Evolutionary conservation across 345 rosid species (phyloP).

Genomic region (Camelina neglecta): DNA sequence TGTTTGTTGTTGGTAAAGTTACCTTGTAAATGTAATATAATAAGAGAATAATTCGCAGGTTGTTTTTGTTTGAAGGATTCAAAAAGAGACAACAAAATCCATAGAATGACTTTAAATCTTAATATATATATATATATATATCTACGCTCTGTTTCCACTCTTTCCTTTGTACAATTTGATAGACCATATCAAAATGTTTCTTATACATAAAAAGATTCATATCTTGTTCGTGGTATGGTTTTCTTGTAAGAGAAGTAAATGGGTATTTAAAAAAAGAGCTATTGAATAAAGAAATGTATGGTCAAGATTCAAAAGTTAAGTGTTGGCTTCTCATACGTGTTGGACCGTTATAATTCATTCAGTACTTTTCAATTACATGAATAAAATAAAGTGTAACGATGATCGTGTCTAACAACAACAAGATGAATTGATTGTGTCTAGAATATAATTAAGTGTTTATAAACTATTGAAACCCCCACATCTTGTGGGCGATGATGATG

Average conservation of each 20-base stretch:
- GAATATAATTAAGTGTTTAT: background rate
- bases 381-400: constrained; percentile 30
- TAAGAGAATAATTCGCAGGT: constrained; percentile 44
- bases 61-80: constrained; percentile 25
- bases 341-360: background rate
- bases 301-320: constrained; percentile 24
- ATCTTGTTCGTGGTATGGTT: constrained; percentile 1
- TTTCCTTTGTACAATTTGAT: constrained; percentile 16
- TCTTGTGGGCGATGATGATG: constrained; percentile 9
- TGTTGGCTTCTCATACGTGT: constrained; percentile 14
- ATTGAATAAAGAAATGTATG: background rate
- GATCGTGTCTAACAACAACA: constrained; percentile 27
- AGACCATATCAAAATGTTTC: background rate
- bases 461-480: constrained; percentile 24
- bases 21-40: constrained; percentile 51
- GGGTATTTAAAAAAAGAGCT: background rate
- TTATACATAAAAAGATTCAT: background rate
- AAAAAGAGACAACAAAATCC: constrained; percentile 10
- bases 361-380: background rate
- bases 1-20: constrained; percentile 35
- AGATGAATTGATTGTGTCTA: constrained; percentile 26
- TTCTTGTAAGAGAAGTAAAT: constrained; percentile 37
- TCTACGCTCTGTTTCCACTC: background rate
- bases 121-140: background rate
- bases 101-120: constrained; percentile 30